A percentile compares a stretch with the other conserved stretches of the same genome.
Evolutionary conservation across 2,329 filamentous ascomycete genomes (phyloP).

Genomic region (Microascus cirrosus): DNA sequence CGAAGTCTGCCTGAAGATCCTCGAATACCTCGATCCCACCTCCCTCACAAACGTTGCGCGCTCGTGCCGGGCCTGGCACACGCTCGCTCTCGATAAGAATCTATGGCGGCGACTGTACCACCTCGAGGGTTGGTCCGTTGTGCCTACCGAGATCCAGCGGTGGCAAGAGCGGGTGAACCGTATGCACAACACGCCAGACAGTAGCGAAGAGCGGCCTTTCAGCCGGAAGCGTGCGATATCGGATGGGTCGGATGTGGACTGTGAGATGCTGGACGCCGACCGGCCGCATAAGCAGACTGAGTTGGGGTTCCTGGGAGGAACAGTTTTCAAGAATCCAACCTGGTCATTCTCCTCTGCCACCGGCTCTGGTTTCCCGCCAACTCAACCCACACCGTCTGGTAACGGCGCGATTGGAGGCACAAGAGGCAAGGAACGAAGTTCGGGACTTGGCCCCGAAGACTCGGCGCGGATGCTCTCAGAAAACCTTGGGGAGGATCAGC

Average conservation of each 20-base stretch:
- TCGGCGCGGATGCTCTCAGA: not conserved
- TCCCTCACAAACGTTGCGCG: slow-evolving; percentile 71
- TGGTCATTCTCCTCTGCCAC: slow-evolving; percentile 4
- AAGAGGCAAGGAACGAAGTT: not conserved
- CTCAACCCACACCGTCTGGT: not conserved
- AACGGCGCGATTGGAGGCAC: not conserved
- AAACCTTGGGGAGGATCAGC: not conserved
- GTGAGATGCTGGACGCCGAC: slow-evolving; percentile 22
- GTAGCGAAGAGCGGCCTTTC: not conserved
- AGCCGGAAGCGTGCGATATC: not conserved
- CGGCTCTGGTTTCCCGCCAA: not conserved
- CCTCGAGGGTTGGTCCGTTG: slow-evolving; percentile 74
- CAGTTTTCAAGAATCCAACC: slow-evolving; percentile 17
- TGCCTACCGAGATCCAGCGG: slow-evolving; percentile 48
- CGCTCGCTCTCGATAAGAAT: slow-evolving; percentile 68
- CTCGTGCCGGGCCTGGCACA: slow-evolving; percentile 73
- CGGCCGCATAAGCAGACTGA: slow-evolving; percentile 13
- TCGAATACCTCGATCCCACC: slow-evolving; percentile 72
- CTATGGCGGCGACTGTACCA: slow-evolving; percentile 80
- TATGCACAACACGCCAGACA: not conserved
- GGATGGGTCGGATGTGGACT: not conserved
- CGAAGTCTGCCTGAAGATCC: slow-evolving; percentile 82
- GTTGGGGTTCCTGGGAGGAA: not conserved
- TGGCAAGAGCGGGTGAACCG: slow-evolving; percentile 3
- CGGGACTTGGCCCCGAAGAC: not conserved